Percentiles rank a stretch among this genome's conserved stretches.
These are phyloP conservation scores for Beauveria scarabaeidicola DNA, from an alignment of 2,329 filamentous ascomycete genomes.

Conservation along the genomic window DNA sequence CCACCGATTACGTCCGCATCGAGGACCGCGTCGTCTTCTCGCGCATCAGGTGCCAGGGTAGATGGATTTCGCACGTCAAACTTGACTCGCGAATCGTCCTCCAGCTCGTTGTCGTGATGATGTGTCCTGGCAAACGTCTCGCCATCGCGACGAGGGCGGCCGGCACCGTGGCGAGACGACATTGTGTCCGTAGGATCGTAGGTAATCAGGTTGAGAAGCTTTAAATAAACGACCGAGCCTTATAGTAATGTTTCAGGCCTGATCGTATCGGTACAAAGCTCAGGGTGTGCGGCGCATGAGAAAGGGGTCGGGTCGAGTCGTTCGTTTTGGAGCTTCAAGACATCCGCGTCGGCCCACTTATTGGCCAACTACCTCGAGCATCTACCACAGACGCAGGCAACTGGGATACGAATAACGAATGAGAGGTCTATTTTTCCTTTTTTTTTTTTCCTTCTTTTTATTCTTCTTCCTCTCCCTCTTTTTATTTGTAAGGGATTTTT, in stretches of 20 bases:
- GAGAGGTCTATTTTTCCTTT: too few relatives aligned
- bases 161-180: conserved; percentile 53
- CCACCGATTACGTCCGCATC: conserved; percentile 91
- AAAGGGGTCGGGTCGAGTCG: not conserved
- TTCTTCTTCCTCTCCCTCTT: too few relatives aligned
- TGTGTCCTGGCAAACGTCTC: conserved; percentile 74
- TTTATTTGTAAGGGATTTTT: too few relatives aligned
- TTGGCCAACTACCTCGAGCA: not conserved
- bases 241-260: not conserved
- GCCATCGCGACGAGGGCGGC: conserved; percentile 73
- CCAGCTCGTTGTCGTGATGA: conserved; percentile 44
- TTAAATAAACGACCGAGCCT: not conserved
- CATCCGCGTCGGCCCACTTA: not conserved
- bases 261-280: not conserved
- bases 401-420: too few relatives aligned
- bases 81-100: conserved; percentile 64
- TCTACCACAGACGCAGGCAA: too few relatives aligned
- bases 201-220: not conserved
- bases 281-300: not conserved
- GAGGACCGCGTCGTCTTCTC: conserved; percentile 62
- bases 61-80: conserved; percentile 96
- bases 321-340: not conserved
- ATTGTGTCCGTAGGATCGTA: conserved; percentile 25
- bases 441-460: too few relatives aligned
- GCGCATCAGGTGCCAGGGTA: conserved; percentile 73